Evolutionary conservation across 139 green algal species (phyloP).

Genomic region (Zygnema circumcarinatum): DNA sequence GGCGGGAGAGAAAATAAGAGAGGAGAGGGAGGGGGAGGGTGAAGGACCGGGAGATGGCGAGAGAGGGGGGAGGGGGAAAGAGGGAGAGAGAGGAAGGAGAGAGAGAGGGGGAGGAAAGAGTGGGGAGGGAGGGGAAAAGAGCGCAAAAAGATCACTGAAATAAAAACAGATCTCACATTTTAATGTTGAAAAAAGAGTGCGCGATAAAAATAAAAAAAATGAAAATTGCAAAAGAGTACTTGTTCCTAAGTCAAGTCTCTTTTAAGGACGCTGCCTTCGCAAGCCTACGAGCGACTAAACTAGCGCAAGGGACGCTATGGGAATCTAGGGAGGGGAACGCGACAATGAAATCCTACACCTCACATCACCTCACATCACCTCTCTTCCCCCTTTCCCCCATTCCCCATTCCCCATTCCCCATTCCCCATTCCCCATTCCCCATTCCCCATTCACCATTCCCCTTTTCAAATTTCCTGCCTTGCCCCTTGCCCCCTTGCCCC

Average conservation of each 20-base stretch:
- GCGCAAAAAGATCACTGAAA: background rate
- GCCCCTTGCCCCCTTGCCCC: too few species aligned
- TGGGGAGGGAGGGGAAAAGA: background rate
- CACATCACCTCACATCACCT: too few species aligned
- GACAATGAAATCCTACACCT: too few species aligned
- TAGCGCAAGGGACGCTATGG: background rate
- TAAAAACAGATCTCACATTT: too few species aligned
- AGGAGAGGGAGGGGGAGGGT: background rate
- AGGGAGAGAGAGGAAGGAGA: background rate
- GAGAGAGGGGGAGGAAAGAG: background rate
- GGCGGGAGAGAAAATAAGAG: background rate
- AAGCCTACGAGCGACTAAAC: background rate
- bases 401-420: too few species aligned
- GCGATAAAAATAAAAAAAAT: background rate
- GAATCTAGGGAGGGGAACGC: background rate
- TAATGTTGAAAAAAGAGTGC: background rate
- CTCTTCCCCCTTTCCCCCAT: too few species aligned
- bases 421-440: too few species aligned
- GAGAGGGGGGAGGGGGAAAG: background rate
- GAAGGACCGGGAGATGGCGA: background rate
- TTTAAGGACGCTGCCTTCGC: background rate
- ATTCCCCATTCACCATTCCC: too few species aligned
- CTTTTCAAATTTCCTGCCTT: too few species aligned
- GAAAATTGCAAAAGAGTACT: background rate
- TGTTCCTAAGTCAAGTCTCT: background rate